A percentile compares a stretch with the other conserved stretches of the same genome.
Evolutionary conservation across 1,139 yeast species (phyloP).

Genomic region (Zhuliangozyma parablackwelliae): DNA sequence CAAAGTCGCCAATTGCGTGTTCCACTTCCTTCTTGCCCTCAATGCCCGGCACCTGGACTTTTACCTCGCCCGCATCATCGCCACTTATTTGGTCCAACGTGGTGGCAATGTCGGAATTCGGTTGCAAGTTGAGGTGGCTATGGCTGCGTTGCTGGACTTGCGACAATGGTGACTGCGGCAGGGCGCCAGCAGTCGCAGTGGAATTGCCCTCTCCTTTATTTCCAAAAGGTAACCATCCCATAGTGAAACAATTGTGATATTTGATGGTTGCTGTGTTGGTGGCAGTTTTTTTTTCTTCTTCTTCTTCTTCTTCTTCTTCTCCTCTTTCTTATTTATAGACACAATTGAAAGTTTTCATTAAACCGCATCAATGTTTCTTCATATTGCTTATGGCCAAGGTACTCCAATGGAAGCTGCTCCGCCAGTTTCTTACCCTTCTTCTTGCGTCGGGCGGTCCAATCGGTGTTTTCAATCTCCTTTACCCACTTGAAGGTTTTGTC

Average conservation of each 20-base stretch:
- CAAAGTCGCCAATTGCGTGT: slow-evolving; percentile 17
- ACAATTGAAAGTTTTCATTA: slow-evolving; percentile 27
- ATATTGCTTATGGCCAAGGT: slow-evolving; percentile 25
- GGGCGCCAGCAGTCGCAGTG: neutral
- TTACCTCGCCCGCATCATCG: slow-evolving; percentile 3
- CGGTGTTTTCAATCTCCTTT: slow-evolving; percentile 5
- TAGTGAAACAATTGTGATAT: neutral
- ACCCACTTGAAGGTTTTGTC: slow-evolving; percentile 30
- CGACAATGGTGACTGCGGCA: slow-evolving; percentile 5
- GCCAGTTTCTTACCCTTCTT: slow-evolving; percentile 1
- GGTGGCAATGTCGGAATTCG: slow-evolving; percentile 30
- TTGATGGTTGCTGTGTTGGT: neutral
- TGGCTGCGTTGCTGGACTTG: slow-evolving; percentile 33
- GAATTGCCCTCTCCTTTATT: neutral
- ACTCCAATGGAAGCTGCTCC: slow-evolving; percentile 7
- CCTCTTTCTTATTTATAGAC: slow-evolving; percentile 16
- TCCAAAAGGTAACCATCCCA: slow-evolving; percentile 13
- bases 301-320: neutral
- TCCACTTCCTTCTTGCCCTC: slow-evolving; percentile 5
- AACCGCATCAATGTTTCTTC: slow-evolving; percentile 29
- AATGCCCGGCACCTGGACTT: slow-evolving; percentile 5
- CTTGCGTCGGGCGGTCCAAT: neutral
- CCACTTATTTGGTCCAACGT: slow-evolving; percentile 33
- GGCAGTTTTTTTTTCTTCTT: neutral
- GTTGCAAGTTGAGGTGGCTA: slow-evolving; percentile 22